These are phyloP conservation scores for Cladosporium sp. DNA, from an alignment of 2,329 filamentous ascomycete species.

Conservation along the genomic window DNA sequence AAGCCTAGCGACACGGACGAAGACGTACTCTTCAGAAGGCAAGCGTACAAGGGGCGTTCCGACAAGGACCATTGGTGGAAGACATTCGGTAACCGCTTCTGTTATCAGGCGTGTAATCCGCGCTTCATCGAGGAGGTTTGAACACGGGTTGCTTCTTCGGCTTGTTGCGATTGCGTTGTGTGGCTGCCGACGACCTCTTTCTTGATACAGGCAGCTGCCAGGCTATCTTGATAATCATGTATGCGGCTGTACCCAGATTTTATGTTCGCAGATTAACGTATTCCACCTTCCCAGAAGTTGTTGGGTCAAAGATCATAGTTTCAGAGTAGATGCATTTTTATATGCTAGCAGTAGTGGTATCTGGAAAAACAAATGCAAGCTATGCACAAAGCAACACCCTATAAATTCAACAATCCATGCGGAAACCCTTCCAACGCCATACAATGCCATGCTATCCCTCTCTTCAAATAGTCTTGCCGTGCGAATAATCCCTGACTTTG, in stretches of 20 bases:
- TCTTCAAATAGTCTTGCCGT: constrained; percentile 18
- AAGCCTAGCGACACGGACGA: neutral
- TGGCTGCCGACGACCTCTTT: neutral
- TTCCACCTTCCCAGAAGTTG: no score
- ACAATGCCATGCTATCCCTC: neutral
- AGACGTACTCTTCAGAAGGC: neutral
- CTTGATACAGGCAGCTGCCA: neutral
- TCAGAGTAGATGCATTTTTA: neutral
- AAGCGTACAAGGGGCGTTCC: neutral
- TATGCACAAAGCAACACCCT: neutral
- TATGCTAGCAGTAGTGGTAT: constrained; percentile 9
- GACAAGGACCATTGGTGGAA: neutral
- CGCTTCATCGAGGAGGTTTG: neutral
- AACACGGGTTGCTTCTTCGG: neutral
- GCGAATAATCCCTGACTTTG: constrained; percentile 12
- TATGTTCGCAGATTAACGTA: neutral
- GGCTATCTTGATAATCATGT: neutral
- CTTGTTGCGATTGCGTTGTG: neutral
- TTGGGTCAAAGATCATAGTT: neutral
- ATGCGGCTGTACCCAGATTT: neutral
- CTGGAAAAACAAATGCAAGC: neutral
- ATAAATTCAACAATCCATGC: neutral
- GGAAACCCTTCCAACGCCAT: neutral
- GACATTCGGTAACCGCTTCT: neutral
- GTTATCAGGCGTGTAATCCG: neutral